Percentiles rank a stretch among this genome's conserved stretches.
These are phyloP conservation scores for Ganoderma lucidum DNA, from an alignment of 1,284 basidiomycete species.

Conservation along the genomic window DNA sequence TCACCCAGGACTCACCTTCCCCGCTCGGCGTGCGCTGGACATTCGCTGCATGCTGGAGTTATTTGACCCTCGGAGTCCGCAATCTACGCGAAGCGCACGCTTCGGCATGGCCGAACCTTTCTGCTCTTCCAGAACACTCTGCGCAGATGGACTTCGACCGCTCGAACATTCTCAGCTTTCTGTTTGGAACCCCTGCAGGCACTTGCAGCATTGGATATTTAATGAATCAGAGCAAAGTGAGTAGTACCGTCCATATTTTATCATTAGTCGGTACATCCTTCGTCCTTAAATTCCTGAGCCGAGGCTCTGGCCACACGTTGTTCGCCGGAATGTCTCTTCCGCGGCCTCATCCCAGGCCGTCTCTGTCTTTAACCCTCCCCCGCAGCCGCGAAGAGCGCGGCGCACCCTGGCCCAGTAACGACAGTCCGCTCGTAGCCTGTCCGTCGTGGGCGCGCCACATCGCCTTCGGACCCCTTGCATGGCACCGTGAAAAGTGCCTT, in stretches of 20 bases:
- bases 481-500: neutral
- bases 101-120: neutral
- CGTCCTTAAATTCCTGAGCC: neutral
- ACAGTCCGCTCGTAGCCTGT: neutral
- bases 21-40: neutral
- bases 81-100: neutral
- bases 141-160: conserved; percentile 1
- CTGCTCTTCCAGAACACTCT: neutral
- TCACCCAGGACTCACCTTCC: neutral
- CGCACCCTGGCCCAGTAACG: neutral
- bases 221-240: neutral
- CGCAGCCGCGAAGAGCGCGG: neutral
- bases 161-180: neutral
- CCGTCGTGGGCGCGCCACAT: neutral
- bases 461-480: neutral
- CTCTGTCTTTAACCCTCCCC: neutral
- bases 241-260: neutral
- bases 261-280: neutral
- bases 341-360: neutral
- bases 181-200: neutral
- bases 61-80: neutral
- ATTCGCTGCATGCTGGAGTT: neutral
- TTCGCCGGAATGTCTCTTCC: neutral
- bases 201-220: neutral
- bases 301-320: neutral